These are phyloP conservation scores for Plasmopara muralis DNA, from an alignment of 352 stramenopile genomes.

Conservation along the genomic window DNA sequence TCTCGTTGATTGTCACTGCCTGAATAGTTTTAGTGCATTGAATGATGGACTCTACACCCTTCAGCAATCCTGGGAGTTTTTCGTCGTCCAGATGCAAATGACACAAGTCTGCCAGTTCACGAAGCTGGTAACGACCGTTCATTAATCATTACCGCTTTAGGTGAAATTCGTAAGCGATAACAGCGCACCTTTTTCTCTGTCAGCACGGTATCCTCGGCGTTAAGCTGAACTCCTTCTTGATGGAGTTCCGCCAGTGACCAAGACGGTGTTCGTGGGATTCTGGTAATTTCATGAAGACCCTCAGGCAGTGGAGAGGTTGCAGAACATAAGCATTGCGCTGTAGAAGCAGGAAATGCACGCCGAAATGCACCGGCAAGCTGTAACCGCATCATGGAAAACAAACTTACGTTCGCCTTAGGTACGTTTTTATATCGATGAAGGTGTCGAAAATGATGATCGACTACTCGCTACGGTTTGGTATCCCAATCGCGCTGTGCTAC, in stretches of 20 bases:
- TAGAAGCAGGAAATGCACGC: background rate
- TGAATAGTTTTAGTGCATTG: slow-evolving; percentile 85
- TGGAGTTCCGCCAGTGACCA: slow-evolving; percentile 82
- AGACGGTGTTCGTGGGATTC: slow-evolving; percentile 56
- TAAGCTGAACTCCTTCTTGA: slow-evolving; percentile 36
- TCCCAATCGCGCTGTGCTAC: slow-evolving; percentile 58
- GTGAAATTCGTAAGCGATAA: background rate
- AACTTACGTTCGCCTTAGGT: slow-evolving; percentile 3
- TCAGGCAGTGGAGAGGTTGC: slow-evolving; percentile 23
- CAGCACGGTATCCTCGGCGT: slow-evolving; percentile 45
- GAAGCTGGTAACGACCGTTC: slow-evolving; percentile 29
- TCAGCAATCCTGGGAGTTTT: slow-evolving; percentile 61
- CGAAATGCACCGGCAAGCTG: slow-evolving; percentile 17
- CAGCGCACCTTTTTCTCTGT: slow-evolving; percentile 49
- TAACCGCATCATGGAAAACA: slow-evolving; percentile 3
- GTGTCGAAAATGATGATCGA: slow-evolving; percentile 80
- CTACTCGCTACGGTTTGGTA: slow-evolving; percentile 64
- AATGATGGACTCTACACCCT: slow-evolving; percentile 82
- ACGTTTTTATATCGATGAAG: slow-evolving; percentile 38
- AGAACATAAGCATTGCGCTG: slow-evolving; percentile 15
- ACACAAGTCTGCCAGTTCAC: slow-evolving; percentile 72
- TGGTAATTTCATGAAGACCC: slow-evolving; percentile 55
- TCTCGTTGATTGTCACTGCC: slow-evolving; percentile 68
- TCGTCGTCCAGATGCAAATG: slow-evolving; percentile 74
- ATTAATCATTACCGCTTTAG: background rate